Percentiles rank a stretch among this genome's conserved stretches.
Evolutionary conservation across 352 stramenopile genomes (phyloP).

Genomic region (Phytopythium mirpurense): DNA sequence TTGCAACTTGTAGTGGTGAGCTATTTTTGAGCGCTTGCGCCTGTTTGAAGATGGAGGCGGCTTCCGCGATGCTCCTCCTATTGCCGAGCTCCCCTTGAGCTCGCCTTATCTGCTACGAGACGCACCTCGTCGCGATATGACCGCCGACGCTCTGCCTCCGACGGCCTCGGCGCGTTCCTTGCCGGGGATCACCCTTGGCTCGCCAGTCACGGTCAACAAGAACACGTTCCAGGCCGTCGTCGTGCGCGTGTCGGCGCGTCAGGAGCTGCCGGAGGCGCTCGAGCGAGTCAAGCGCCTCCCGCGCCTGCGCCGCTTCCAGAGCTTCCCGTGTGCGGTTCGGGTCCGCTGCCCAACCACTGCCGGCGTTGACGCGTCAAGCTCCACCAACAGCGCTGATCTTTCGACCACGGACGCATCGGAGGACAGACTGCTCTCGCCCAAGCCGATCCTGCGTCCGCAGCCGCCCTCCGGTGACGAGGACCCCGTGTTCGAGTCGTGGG

Average conservation of each 20-base stretch:
- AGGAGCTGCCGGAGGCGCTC: slow-evolving; percentile 22
- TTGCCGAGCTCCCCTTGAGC: no score
- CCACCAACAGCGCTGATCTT: background rate
- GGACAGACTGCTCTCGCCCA: background rate
- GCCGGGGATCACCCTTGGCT: slow-evolving; percentile 24
- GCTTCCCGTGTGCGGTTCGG: slow-evolving; percentile 43
- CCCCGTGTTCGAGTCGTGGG: slow-evolving; percentile 44
- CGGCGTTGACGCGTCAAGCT: background rate
- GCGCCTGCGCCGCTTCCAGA: slow-evolving; percentile 38
- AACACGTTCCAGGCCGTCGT: slow-evolving; percentile 71
- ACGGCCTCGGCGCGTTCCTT: background rate
- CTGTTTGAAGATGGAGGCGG: no score
- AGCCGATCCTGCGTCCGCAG: background rate
- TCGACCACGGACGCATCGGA: background rate
- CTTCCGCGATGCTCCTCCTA: no score
- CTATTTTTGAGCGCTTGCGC: background rate
- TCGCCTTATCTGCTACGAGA: no score
- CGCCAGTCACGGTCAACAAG: slow-evolving; percentile 58
- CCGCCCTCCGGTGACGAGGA: slow-evolving; percentile 10
- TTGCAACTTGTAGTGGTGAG: background rate
- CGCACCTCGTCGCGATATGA: background rate
- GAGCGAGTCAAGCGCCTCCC: slow-evolving; percentile 21
- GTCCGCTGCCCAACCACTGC: slow-evolving; percentile 11
- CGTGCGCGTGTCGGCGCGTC: slow-evolving; percentile 23
- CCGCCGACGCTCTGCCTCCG: background rate